These are phyloP conservation scores for Coniella lustricola DNA, from an alignment of 2,329 filamentous ascomycete genomes.

Conservation along the genomic window DNA sequence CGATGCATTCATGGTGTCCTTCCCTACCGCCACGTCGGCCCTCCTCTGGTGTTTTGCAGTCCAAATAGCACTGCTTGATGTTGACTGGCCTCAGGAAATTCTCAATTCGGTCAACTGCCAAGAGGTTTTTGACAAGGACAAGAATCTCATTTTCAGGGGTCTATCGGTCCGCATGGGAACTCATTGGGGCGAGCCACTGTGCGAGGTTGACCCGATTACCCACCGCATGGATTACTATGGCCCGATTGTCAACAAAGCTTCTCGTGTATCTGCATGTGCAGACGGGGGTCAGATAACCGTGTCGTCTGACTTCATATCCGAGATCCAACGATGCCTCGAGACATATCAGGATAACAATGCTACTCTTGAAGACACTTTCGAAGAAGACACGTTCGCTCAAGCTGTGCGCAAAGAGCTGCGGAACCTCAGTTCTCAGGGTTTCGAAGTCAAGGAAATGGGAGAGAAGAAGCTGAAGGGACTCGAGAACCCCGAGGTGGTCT, in stretches of 20 bases:
- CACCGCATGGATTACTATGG: constrained; percentile 99
- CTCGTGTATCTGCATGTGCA: constrained; percentile 87
- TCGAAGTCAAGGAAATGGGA: constrained; percentile 89
- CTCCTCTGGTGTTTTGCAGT: constrained; percentile 95
- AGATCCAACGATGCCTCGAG: constrained; percentile 86
- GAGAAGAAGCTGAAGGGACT: constrained; percentile 94
- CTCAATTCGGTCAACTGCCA: constrained; percentile 80
- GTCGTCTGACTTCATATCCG: constrained; percentile 92
- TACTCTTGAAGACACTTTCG: constrained; percentile 64
- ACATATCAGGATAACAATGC: constrained; percentile 82
- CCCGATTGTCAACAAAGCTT: constrained; percentile 96
- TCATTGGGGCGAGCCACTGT: constrained; percentile 90
- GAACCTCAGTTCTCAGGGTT: constrained; percentile 82
- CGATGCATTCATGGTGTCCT: constrained; percentile 98
- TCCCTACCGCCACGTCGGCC: constrained; percentile 90
- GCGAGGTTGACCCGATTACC: constrained; percentile 91
- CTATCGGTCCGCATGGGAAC: constrained; percentile 96
- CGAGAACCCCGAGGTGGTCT: constrained; percentile 93
- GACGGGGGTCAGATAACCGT: constrained; percentile 97
- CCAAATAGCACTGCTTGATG: constrained; percentile 78
- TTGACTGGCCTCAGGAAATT: constrained; percentile 90
- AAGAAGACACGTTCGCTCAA: constrained; percentile 66
- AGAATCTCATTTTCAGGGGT: constrained; percentile 85
- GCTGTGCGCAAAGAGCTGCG: constrained; percentile 82
- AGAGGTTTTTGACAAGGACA: constrained; percentile 74